phyloP scores from a whole-genome alignment of 257 asterid species.

The Nicotiana attenuata region DNA sequence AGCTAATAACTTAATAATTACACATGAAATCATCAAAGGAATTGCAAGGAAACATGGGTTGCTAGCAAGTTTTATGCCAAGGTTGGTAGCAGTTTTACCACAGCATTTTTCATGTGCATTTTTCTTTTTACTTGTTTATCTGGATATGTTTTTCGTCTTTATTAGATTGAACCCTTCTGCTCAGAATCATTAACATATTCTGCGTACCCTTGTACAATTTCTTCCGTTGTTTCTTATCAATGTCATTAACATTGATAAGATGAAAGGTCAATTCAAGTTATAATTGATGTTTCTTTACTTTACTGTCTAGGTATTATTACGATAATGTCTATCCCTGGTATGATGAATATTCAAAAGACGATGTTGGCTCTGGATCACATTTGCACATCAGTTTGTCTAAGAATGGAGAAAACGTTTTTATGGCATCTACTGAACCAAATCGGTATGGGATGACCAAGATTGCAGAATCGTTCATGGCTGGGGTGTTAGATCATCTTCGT shows the following conservation, averaged over 20 bases:
- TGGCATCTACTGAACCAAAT: slow-evolving; percentile 44
- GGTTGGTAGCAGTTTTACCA: slow-evolving; percentile 36
- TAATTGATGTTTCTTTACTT: no score
- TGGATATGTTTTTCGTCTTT: neutral
- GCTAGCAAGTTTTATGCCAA: slow-evolving; percentile 81
- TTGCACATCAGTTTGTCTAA: slow-evolving; percentile 79
- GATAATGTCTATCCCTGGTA: neutral
- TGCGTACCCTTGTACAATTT: no score
- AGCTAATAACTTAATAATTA: slow-evolving; percentile 62
- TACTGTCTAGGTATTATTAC: slow-evolving; percentile 29
- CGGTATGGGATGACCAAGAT: slow-evolving; percentile 60
- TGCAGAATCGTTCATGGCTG: slow-evolving; percentile 94
- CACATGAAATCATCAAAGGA: slow-evolving; percentile 65
- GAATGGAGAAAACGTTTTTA: slow-evolving; percentile 69
- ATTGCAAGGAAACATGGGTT: slow-evolving; percentile 83
- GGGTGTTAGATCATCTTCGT: slow-evolving; percentile 83
- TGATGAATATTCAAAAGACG: slow-evolving; percentile 19
- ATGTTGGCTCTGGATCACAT: slow-evolving; percentile 90
- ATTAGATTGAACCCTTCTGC: no score
- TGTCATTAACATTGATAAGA: no score
- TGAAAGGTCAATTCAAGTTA: no score
- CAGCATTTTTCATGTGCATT: neutral
- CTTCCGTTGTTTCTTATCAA: no score
- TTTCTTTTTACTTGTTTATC: neutral
- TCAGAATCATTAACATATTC: no score